Conservation (phyloP, 768 basidiomycete species). For the Hydnomerulius pinastri region DNA sequence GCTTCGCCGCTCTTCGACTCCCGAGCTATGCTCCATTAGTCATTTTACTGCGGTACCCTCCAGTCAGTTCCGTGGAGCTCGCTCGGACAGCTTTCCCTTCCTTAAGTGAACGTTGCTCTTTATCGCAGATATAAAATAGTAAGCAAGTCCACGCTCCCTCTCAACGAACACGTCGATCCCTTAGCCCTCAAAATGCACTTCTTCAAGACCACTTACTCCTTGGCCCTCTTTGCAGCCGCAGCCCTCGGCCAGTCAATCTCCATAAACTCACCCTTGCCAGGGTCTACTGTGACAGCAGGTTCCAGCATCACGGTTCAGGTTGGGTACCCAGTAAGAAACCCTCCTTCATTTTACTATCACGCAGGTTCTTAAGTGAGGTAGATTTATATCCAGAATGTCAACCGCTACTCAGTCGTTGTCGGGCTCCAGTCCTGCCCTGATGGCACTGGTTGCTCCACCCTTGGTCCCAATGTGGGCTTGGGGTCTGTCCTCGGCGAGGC, state of each 20-base stretch:
- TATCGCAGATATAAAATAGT: too few species aligned
- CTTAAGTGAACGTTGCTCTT: too few species aligned
- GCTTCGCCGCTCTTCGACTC: too few species aligned
- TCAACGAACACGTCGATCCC: too few species aligned
- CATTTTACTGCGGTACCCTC: too few species aligned
- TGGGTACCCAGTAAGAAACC: conserved; percentile 43
- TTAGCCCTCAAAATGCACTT: not conserved
- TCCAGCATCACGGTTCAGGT: conserved; percentile 41
- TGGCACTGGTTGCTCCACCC: conserved; percentile 11
- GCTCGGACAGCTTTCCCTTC: too few species aligned
- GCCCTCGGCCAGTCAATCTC: not conserved
- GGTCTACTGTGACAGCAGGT: conserved; percentile 36
- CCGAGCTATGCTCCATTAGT: too few species aligned
- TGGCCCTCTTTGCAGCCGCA: not conserved
- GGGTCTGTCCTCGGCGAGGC: conserved; percentile 45
- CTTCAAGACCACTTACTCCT: not conserved
- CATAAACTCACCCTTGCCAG: conserved; percentile 8
- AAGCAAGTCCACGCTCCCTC: too few species aligned
- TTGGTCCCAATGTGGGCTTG: conserved; percentile 23
- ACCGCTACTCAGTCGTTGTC: conserved; percentile 41
- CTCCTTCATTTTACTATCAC: conserved; percentile 13
- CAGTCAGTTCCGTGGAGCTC: too few species aligned
- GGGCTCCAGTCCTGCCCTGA: conserved; percentile 37
- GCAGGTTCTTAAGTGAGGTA: conserved; percentile 9
- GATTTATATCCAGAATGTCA: conserved; percentile 33